Evolutionary conservation across 768 basidiomycete genomes (phyloP).

Genomic region (Russula olivacea): DNA sequence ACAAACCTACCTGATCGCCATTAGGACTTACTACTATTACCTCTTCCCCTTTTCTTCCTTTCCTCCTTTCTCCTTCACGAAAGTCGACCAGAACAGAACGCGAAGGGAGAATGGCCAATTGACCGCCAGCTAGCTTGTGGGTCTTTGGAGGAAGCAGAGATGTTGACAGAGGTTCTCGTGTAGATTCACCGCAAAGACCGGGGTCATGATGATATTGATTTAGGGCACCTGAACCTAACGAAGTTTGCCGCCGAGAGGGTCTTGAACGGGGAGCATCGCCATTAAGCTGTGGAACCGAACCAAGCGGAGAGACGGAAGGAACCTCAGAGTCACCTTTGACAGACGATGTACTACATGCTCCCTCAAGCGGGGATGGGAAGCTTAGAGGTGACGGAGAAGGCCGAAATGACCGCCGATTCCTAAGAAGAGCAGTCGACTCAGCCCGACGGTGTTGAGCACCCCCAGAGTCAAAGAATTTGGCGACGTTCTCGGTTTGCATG

Average conservation of each 20-base stretch:
- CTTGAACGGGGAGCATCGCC: background rate
- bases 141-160: slow-evolving; percentile 34
- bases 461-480: background rate
- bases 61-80: slow-evolving; percentile 47
- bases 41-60: slow-evolving; percentile 41
- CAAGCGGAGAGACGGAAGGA: background rate
- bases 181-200: background rate
- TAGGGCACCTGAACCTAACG: background rate
- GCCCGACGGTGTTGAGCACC: background rate
- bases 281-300: background rate
- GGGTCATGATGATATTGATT: background rate
- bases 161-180: slow-evolving; percentile 17
- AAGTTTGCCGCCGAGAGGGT: background rate
- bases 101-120: slow-evolving; percentile 46
- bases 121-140: slow-evolving; percentile 45
- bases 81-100: slow-evolving; percentile 49
- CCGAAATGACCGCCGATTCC: background rate
- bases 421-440: background rate
- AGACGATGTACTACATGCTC: background rate
- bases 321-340: background rate
- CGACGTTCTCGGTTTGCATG: background rate
- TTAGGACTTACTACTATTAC: slow-evolving; percentile 41
- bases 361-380: background rate
- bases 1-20: slow-evolving; percentile 34
- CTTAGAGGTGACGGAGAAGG: background rate